phyloP scores from a whole-genome alignment of 2,329 filamentous ascomycete species.

The Fusarium buharicum region DNA sequence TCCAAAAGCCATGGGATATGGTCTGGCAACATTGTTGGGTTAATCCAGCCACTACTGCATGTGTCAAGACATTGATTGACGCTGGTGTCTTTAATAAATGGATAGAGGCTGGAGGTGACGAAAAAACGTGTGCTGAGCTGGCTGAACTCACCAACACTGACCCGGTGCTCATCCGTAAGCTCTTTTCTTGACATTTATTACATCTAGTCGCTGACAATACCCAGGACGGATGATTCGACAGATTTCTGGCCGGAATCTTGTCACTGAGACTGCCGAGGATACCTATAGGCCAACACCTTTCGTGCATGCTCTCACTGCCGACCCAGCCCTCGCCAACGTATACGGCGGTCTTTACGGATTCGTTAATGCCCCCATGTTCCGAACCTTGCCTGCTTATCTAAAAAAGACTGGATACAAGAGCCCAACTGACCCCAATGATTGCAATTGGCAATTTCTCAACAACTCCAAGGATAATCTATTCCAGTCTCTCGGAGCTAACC shows the following conservation, averaged over 20 bases:
- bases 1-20: slow-evolving; percentile 54
- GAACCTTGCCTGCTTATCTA: slow-evolving; percentile 48
- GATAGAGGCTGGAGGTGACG: slow-evolving; percentile 45
- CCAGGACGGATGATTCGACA: slow-evolving; percentile 51
- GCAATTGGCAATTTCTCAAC: slow-evolving; percentile 50
- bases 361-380: slow-evolving; percentile 48
- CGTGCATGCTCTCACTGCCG: slow-evolving; percentile 45
- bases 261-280: slow-evolving; percentile 50
- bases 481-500: slow-evolving; percentile 46
- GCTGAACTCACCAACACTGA: slow-evolving; percentile 50
- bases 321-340: slow-evolving; percentile 45
- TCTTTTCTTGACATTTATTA: not conserved
- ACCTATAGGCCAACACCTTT: slow-evolving; percentile 50
- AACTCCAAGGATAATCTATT: slow-evolving; percentile 47
- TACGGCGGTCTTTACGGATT: slow-evolving; percentile 51
- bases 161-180: slow-evolving; percentile 48
- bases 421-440: slow-evolving; percentile 47
- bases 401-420: slow-evolving; percentile 49
- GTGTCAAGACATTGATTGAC: slow-evolving; percentile 53
- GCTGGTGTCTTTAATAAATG: slow-evolving; percentile 52
- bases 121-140: slow-evolving; percentile 48
- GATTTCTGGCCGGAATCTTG: slow-evolving; percentile 50
- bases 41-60: slow-evolving; percentile 47
- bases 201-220: not conserved
- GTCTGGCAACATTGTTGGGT: slow-evolving; percentile 54